Base-by-base conservation (phyloP, 2,329 filamentous ascomycete genomes). In the Verticillium longisporum region DNA sequence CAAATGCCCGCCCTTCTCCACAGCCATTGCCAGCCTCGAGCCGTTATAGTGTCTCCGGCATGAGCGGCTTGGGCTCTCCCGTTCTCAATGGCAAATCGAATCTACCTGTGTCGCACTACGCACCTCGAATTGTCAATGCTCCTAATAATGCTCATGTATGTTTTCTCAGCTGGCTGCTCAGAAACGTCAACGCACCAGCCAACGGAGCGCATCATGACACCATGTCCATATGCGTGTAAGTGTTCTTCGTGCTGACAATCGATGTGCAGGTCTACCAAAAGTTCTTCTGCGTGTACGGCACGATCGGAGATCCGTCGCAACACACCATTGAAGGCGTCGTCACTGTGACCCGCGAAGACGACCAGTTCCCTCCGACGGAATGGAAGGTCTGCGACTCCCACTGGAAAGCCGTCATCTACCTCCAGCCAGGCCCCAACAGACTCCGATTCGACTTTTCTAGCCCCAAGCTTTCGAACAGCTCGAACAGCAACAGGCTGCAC, bases 301-400 rank as follows among this genome's bases (percentile, higher is more conserved):
- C 90, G 57, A 88, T 96, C 66, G 92, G 90, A 62, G 91, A 96
- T 65, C 79, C 86, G 32, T 77, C 81, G 37, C 81, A 86, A 59
- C 84, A 85, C 70, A 79, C 85, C 59, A 75, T 96, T 63, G 92
- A 97, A 70, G 95, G 95, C 66, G 89, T 78, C 34, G 70, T 98
- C 58, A 92, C 88, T 2, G 84, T 97, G 63, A 88, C 83, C 69
- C 90, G 95, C 69, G 84, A 92, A 67, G 90, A 97, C 73, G 92
- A 96, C 72, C 86, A 79, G 63, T 97, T 97, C 72, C 93, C 94
- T 6, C 79, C 90, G 0, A 90, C 87, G 13, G 83, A 81, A 66
- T 98, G 94, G 93, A 94, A 93, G 1, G 94, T 97, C 11, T 88
- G 82, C 71, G 88, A 92, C 65, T 96, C 91, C 3, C 88, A 93